Base-by-base conservation (phyloP, 2,329 filamentous ascomycete genomes). In the Drechslera avenae region DNA sequence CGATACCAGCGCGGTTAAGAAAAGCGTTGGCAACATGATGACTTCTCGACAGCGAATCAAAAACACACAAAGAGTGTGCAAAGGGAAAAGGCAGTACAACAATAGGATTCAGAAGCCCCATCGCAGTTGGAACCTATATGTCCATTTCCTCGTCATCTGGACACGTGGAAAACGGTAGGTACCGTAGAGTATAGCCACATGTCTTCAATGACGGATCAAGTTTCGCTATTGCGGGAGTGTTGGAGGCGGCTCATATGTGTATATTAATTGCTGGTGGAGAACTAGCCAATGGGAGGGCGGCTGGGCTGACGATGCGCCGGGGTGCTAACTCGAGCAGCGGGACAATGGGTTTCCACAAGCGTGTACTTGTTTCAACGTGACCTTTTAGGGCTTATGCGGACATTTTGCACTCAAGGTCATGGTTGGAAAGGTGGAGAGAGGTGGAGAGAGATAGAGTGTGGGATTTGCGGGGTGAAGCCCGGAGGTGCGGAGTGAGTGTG, bases 181-280 rank as follows among this genome's bases (percentile, higher is more conserved):
- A 57, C 40, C 57, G 40, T 49, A 26, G 17, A 7, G 53, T 68
- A 60, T 59, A 66, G 59, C 53, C 58, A 65, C 43, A 62, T 68
- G 40, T 62, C 58, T 58, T 43, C 54, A 62, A 57, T 12, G 52
- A 57, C 18, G 51, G 50, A 48, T 54, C 55, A 48, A 28, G 26
- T 50, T 54, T 40, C 21, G 21, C 60, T 53, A 56, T 59, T 61
- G 63, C 52, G 53, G 42, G 54, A 39, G 57, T 66, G 60, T 68
- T 68, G 68, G 65, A 68, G 60, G 62, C 57, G 60, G 62, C 62
- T 71, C 68, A 68, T 59, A 43, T 69, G 68, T 53, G 68, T 72
- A 71, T 57, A 71, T 73, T 72, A 67, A 72, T 69, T 69, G 60
- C 57, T 33, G 33, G 43, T 54, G 39, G 33, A 30, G 36, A 26